Conservation (phyloP, 805 yeast genomes). For the Teunomyces funiuensis region DNA sequence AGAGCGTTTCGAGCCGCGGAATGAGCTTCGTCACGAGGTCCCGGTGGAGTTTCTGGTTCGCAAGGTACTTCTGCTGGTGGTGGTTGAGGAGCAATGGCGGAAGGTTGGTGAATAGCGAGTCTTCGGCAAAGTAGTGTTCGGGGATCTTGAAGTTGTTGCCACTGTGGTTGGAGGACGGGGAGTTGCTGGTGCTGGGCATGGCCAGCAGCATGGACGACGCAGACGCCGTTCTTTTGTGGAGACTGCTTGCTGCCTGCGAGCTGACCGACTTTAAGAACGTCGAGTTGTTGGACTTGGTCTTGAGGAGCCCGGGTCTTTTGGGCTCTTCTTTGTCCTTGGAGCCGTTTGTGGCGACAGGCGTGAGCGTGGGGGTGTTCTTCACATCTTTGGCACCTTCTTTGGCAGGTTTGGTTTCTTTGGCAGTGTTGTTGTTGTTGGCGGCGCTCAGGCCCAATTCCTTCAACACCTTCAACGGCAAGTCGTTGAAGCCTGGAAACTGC, state of each 20-base stretch:
- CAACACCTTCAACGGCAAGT: slow-evolving; percentile 27
- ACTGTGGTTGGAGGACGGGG: slow-evolving; percentile 1
- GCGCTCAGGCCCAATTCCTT: slow-evolving; percentile 6
- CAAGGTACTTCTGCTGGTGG: slow-evolving; percentile 29
- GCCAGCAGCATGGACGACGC: background rate
- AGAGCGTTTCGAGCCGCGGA: slow-evolving; percentile 37
- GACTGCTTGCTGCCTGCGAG: background rate
- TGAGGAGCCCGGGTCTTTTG: slow-evolving; percentile 23
- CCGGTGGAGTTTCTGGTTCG: slow-evolving; percentile 28
- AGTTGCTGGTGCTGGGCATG: background rate
- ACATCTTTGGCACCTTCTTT: background rate
- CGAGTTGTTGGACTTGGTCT: slow-evolving; percentile 23
- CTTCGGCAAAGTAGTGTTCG: slow-evolving; percentile 23
- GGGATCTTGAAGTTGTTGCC: slow-evolving; percentile 21
- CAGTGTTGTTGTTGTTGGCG: background rate
- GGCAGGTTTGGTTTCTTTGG: background rate
- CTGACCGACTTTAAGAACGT: slow-evolving; percentile 20
- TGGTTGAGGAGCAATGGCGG: slow-evolving; percentile 36
- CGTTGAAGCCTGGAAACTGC: slow-evolving; percentile 46
- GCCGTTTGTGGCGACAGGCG: background rate
- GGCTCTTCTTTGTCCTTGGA: slow-evolving; percentile 2
- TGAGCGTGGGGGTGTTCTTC: background rate
- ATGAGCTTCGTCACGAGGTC: slow-evolving; percentile 34
- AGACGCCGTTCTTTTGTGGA: background rate
- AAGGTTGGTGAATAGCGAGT: slow-evolving; percentile 25